Evolutionary conservation across 163 green algal species (phyloP).

Genomic region (Volvox carteri): DNA sequence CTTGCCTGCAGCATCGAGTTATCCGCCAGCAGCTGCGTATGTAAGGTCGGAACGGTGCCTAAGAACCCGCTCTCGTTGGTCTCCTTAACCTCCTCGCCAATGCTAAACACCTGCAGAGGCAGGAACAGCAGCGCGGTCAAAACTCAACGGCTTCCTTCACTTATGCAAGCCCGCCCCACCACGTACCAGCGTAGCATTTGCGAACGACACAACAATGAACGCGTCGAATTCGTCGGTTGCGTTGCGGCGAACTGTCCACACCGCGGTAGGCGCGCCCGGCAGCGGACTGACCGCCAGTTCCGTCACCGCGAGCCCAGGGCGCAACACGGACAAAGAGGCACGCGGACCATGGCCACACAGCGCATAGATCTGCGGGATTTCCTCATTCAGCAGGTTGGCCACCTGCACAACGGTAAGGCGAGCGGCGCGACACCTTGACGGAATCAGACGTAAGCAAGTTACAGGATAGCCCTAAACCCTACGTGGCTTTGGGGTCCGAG

Average conservation of each 20-base stretch:
- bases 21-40: conserved; percentile 92
- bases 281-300: conserved; percentile 94
- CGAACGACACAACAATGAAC: conserved; percentile 98
- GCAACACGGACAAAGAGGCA: conserved; percentile 90
- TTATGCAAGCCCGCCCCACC: too few relatives aligned
- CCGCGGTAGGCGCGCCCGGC: conserved; percentile 88
- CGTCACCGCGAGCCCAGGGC: conserved; percentile 91
- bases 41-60: conserved; percentile 86
- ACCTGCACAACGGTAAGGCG: conserved; percentile 69
- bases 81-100: conserved; percentile 93
- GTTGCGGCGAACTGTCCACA: conserved; percentile 90
- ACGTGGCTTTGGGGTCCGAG: too few relatives aligned
- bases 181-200: conserved; percentile 73
- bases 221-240: conserved; percentile 87
- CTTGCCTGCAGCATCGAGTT: conserved; percentile 94
- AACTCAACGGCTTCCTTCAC: too few relatives aligned
- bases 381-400: conserved; percentile 92
- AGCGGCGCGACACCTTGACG: too few relatives aligned
- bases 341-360: conserved; percentile 76
- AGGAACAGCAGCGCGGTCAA: too few relatives aligned
- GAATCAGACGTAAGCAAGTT: too few relatives aligned
- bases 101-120: conserved; percentile 85
- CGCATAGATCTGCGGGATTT: conserved; percentile 93
- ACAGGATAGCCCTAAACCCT: too few relatives aligned
- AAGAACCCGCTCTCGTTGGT: conserved; percentile 95